phyloP scores from a whole-genome alignment of 73 alveolate species.

The Loxodes magnus region DNA sequence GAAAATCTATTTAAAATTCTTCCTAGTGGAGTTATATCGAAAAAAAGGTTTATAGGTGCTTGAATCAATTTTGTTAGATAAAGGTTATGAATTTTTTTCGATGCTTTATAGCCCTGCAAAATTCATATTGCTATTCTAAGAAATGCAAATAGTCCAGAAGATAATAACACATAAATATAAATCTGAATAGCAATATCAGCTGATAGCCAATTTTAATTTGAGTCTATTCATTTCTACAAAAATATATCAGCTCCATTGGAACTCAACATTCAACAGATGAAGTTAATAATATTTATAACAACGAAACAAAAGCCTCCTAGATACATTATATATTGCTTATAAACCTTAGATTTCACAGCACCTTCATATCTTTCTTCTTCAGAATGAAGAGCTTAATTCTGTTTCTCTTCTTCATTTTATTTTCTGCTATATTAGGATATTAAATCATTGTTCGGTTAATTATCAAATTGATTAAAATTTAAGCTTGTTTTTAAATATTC shows the following conservation, averaged over 20 bases:
- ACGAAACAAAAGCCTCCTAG: conserved; percentile 34
- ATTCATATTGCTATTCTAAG: neutral
- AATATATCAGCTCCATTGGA: conserved; percentile 30
- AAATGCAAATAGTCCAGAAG: neutral
- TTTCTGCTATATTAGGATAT: conserved; percentile 25
- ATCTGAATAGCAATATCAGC: neutral
- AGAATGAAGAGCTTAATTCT: conserved; percentile 14
- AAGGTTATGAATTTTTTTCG: conserved; percentile 27
- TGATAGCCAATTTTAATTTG: neutral
- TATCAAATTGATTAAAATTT: conserved; percentile 17
- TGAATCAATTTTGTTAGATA: conserved; percentile 25
- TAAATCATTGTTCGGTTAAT: conserved; percentile 15
- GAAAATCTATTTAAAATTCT: conserved; percentile 80
- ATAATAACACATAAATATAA: neutral
- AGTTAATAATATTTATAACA: conserved; percentile 9
- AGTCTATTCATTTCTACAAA: conserved; percentile 22
- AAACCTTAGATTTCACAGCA: conserved; percentile 16
- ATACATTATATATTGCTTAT: conserved; percentile 17
- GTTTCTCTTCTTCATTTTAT: conserved; percentile 24
- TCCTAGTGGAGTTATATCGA: conserved; percentile 88
- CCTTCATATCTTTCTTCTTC: conserved; percentile 38
- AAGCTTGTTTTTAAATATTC: neutral
- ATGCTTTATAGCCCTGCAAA: neutral
- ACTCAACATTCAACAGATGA: conserved; percentile 26
- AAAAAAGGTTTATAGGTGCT: conserved; percentile 87